phyloP scores from a whole-genome alignment of 257 asterid genomes.

The Capsicum rhomboideum region DNA sequence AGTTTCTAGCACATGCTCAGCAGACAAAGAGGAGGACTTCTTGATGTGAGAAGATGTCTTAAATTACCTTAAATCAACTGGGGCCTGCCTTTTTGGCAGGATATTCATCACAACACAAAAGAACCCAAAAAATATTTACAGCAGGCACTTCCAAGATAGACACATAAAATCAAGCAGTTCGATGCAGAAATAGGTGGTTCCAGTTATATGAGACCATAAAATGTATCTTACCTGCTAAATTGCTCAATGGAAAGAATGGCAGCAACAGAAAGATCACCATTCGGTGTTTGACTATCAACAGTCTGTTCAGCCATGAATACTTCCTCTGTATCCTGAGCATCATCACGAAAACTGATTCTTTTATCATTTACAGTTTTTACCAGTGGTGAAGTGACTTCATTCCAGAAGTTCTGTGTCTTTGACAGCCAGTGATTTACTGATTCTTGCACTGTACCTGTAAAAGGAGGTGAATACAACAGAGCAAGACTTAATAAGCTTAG shows the following conservation, averaged over 20 bases:
- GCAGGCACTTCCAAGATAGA: neutral
- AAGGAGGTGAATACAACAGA: neutral
- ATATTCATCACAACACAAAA: neutral
- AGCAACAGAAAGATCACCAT: conserved; percentile 78
- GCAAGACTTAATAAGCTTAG: neutral
- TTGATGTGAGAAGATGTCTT: neutral
- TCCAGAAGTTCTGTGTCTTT: conserved; percentile 73
- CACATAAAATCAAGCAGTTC: neutral
- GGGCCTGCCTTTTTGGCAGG: neutral
- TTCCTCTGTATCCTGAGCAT: conserved; percentile 45
- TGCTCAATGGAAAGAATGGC: conserved; percentile 90
- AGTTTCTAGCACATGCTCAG: neutral
- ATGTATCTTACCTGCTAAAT: conserved; percentile 72
- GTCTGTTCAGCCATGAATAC: conserved; percentile 66
- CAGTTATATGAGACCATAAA: neutral
- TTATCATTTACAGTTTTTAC: conserved; percentile 60
- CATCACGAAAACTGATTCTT: conserved; percentile 32
- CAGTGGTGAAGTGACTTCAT: conserved; percentile 69
- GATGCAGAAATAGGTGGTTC: neutral
- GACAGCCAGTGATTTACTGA: conserved; percentile 70
- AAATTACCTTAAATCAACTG: neutral
- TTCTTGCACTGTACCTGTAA: conserved; percentile 68
- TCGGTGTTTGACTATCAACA: conserved; percentile 50
- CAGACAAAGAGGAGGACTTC: neutral
- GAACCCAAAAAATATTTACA: neutral